Evolutionary conservation across 805 yeast species (phyloP).

Genomic region (Allodekkera sacchari): DNA sequence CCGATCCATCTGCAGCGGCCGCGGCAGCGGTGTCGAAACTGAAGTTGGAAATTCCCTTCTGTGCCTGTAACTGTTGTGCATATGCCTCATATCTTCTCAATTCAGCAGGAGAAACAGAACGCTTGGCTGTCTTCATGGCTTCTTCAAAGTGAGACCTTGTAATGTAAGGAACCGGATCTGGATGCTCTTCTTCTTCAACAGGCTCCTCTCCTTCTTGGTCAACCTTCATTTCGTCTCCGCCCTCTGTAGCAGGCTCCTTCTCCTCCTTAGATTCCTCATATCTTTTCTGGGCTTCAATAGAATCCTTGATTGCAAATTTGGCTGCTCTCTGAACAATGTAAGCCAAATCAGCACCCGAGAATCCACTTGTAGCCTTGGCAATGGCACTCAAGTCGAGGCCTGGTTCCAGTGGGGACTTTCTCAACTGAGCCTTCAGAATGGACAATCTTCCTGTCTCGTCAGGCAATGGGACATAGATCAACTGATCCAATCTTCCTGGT

Average conservation of each 20-base stretch:
- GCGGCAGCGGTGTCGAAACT: conserved; percentile 51
- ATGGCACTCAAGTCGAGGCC: conserved; percentile 83
- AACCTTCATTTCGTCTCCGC: conserved; percentile 21
- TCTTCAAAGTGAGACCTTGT: conserved; percentile 93
- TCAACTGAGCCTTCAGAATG: conserved; percentile 88
- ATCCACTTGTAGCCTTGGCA: conserved; percentile 92
- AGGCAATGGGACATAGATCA: conserved; percentile 97
- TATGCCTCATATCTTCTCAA: conserved; percentile 98
- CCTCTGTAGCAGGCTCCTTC: conserved; percentile 29
- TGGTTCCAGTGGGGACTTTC: conserved; percentile 98
- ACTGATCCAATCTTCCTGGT: conserved; percentile 98
- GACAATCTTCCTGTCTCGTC: conserved; percentile 92
- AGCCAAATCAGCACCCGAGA: conserved; percentile 97
- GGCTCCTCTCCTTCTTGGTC: conserved; percentile 30
- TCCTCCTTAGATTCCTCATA: conserved; percentile 44
- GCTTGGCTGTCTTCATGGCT: conserved; percentile 98
- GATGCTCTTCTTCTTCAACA: conserved; percentile 57
- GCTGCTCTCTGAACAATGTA: conserved; percentile 98
- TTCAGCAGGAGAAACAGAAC: conserved; percentile 95
- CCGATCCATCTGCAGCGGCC: conserved; percentile 16
- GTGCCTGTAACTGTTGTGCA: conserved; percentile 91
- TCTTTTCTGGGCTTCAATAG: conserved; percentile 73
- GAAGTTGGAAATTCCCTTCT: conserved; percentile 91
- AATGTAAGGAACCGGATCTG: conserved; percentile 93
- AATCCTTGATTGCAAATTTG: conserved; percentile 95